Evolutionary conservation across 1,284 basidiomycete genomes (phyloP).

Genomic region (Ustilago curta): DNA sequence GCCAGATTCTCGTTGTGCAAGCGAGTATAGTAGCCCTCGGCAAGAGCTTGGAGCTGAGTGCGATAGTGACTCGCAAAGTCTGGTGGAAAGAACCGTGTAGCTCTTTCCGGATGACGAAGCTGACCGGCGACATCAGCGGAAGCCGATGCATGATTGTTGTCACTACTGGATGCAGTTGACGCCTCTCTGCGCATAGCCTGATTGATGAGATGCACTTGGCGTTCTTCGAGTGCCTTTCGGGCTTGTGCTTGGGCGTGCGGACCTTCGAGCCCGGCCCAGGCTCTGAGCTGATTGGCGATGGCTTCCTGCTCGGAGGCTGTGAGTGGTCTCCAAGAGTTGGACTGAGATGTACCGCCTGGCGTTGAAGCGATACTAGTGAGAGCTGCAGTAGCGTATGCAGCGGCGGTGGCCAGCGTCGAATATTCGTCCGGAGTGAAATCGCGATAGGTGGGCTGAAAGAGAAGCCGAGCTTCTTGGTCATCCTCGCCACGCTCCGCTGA

Average conservation of each 20-base stretch:
- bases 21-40: conserved; percentile 61
- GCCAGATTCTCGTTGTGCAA: conserved; percentile 55
- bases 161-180: conserved; percentile 4
- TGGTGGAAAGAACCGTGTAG: conserved; percentile 58
- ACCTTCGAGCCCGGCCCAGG: conserved; percentile 66
- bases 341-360: conserved; percentile 24
- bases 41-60: conserved; percentile 60
- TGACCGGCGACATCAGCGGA: conserved; percentile 9
- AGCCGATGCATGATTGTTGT: background rate
- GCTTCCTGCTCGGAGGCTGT: conserved; percentile 47
- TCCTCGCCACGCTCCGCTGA: conserved; percentile 7
- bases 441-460: conserved; percentile 57
- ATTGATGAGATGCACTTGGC: conserved; percentile 49
- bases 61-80: conserved; percentile 66
- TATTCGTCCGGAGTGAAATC: conserved; percentile 55
- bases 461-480: conserved; percentile 29
- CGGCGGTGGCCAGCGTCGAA: conserved; percentile 60
- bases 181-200: conserved; percentile 25
- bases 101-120: conserved; percentile 20
- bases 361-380: conserved; percentile 56
- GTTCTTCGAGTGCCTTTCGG: conserved; percentile 49
- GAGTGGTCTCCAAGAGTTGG: conserved; percentile 46
- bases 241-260: conserved; percentile 59
- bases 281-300: conserved; percentile 54
- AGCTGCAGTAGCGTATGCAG: conserved; percentile 62